Evolutionary conservation across 768 basidiomycete genomes (phyloP), one percentile per base, ranked within the genome.

Genomic region (Chiua virens): DNA sequence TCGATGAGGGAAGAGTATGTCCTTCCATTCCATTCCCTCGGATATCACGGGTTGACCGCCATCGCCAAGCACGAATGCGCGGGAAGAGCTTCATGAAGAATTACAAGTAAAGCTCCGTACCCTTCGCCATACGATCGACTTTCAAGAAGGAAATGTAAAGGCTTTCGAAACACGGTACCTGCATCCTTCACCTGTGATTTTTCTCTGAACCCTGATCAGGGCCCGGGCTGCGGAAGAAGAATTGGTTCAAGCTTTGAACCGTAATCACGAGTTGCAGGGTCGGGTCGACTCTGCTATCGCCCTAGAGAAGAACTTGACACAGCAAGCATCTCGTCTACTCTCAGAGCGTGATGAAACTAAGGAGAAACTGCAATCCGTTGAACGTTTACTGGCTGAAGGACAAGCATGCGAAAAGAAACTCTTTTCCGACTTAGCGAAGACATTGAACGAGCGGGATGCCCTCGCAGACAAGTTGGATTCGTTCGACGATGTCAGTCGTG

Each of bases 1-100:
- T 64, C 67, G 36, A 58, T 67, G 69, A 67, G 22, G 54, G 67
- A 67, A 53, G 63, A 69, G 67, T 69, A 40, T 2, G 54, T 34
- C 40, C 50, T 65, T 67, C 65, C 58, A 59, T 61, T 59, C 53
- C 45, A 48, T 18, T 45, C 41, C 36, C 38, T 35, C n/a, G 39
- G 42, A 51, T 48, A 49, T 55, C 47, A n/a, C n/a, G n/a, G n/a
- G 30, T 34, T 67, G 22, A 58, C 48, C 22, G 21, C 36, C 44
- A 40, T 45, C 28, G n/a, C 42, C 28, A 45, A 69, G 67, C 49
- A 60, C 67, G 45, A 42, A 46, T 45, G 51, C 58, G 49, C 51
- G 37, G 20, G 60, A 71, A 39, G 58, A 55, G 42, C 45, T 62
- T 27, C 49, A 45, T 45, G 52, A 61, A 52, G 69, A 69, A 35